Evolutionary conservation across 2,329 filamentous ascomycete genomes (phyloP).

Genomic region (Trichoderma simmonsii): DNA sequence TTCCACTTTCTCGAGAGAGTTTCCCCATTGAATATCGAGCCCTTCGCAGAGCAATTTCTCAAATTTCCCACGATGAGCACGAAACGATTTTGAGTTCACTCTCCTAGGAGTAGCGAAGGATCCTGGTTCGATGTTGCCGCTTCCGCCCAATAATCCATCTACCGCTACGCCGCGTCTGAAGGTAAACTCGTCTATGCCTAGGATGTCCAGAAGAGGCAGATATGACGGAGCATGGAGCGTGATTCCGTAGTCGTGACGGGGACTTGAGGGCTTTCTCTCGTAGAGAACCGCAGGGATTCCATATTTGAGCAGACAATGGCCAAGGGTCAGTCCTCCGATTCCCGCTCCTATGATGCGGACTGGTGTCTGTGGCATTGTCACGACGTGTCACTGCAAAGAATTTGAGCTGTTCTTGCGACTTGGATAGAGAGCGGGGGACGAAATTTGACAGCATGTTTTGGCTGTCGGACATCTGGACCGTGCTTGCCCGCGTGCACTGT

Average conservation of each 20-base stretch:
- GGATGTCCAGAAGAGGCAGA: neutral
- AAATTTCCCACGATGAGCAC: neutral
- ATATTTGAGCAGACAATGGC: neutral
- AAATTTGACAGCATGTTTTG: neutral
- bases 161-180: neutral
- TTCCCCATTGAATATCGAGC: neutral
- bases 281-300: neutral
- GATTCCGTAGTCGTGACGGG: neutral
- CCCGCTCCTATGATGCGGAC: neutral
- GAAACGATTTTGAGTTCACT: neutral
- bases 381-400: neutral
- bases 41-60: neutral
- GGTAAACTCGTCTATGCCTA: neutral
- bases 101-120: neutral
- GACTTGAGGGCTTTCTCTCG: neutral
- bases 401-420: neutral
- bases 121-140: neutral
- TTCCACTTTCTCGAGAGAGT: neutral
- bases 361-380: neutral
- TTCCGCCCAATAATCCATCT: neutral
- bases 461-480: neutral
- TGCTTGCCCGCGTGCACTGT: neutral
- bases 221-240: neutral
- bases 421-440: neutral
- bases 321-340: neutral